Conservation (phyloP, 495 filamentous ascomycete genomes). For the Lentithecium fluviatile region DNA sequence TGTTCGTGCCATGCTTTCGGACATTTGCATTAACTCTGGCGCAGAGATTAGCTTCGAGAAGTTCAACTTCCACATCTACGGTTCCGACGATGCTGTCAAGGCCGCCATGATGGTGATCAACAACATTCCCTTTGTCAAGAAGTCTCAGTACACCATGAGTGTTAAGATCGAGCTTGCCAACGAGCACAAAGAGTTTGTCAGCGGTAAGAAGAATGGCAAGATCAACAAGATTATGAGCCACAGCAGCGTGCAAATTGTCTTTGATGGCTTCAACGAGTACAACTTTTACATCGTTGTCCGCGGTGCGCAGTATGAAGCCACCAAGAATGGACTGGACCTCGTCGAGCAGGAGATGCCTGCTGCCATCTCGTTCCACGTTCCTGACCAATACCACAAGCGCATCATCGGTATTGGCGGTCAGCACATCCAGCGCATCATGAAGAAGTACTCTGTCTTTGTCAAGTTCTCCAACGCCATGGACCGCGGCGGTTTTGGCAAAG, state of each 20-base stretch:
- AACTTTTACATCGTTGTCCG: conserved; percentile 99
- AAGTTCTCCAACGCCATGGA: conserved; percentile 99
- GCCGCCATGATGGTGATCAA: conserved; percentile 88
- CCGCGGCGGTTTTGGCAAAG: conserved; percentile 85
- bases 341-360: conserved; percentile 99
- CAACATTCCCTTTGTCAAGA: conserved; percentile 83
- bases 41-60: conserved; percentile 94
- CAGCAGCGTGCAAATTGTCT: conserved; percentile 97
- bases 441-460: conserved; percentile 99
- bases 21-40: conserved; percentile 94
- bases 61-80: conserved; percentile 87
- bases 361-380: conserved; percentile 97
- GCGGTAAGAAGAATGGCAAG: conserved; percentile 99
- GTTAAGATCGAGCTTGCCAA: conserved; percentile 99
- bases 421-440: conserved; percentile 99
- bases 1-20: conserved; percentile 83
- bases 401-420: conserved; percentile 98
- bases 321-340: conserved; percentile 83
- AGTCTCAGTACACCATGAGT: conserved; percentile 84
- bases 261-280: conserved; percentile 98
- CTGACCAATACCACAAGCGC: conserved; percentile 99
- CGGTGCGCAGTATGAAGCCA: conserved; percentile 83
- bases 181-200: conserved; percentile 99
- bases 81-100: conserved; percentile 93
- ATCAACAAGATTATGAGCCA: conserved; percentile 99